Base-by-base conservation (phyloP, 306 rosid genomes). In the Vigna unguiculata region DNA sequence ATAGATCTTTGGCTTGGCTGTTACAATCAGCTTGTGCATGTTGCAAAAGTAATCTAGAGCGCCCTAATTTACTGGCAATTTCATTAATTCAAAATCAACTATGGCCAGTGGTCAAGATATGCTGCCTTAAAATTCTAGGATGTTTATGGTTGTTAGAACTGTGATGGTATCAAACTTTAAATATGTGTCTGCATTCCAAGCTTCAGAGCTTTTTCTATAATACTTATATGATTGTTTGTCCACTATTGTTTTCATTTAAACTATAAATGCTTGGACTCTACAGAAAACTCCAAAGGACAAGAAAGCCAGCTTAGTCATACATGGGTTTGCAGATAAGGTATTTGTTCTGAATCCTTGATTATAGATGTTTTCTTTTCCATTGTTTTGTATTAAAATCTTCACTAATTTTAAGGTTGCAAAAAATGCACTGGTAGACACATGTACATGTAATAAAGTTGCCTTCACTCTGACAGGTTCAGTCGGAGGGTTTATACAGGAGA, bases 221-320 rank as follows among this genome's bases (percentile, higher is more conserved):
- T 54, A 61, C 73, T 13, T 57, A 4, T 65, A 66, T 82, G 53
- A 72, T 45, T 73, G 40, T 51, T 45, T 73, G 40, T 51, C 36
- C 36, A 55, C 61, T 51, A 64, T 74, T 59, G 47, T 80, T 71
- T 34, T 51, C 54, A 61, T 77, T 75, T 85, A 65, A 85, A 30
- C 54, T 82, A 25, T 76, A 58, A 53, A 81, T 61, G 75, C 68
- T 83, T 82, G 58, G 46, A 77, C 74, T 86, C 73, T 22, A 36
- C 93, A 95, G 99, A 87, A 95, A 85, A 95, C 99, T 75, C 99
- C 99, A 0, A 95, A 95, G 85, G 99, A 95, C 84, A 95, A 90
- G 86, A 95, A 90, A 77, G 99, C 97, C 77, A 75, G 86, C 84
- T 81, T 95, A 83, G 93, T 95, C 87, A 87, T 95, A 78, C 99